Evolutionary conservation across 164 flowering plant species (phyloP).

Genomic region (Stephania japonica): DNA sequence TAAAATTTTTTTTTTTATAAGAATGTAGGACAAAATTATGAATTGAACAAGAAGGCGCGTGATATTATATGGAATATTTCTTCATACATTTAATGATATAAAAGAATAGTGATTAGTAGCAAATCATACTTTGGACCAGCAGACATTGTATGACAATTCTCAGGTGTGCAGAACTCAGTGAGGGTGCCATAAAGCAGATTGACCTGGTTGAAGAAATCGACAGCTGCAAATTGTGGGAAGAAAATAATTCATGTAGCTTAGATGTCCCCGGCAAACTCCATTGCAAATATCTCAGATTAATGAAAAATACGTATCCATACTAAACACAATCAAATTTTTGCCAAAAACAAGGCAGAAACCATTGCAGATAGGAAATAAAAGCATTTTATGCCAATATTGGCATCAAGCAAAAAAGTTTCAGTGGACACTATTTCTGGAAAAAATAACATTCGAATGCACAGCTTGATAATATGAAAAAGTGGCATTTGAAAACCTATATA

Average conservation of each 20-base stretch:
- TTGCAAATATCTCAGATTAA: not conserved
- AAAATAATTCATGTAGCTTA: constrained; percentile 26
- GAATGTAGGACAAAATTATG: not conserved
- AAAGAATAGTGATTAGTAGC: constrained; percentile 6
- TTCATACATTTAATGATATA: not conserved
- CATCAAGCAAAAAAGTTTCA: not conserved
- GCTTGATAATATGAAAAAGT: no score
- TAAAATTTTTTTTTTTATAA: not conserved
- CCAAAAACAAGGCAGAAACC: not conserved
- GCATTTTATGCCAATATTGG: not conserved
- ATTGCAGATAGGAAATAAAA: not conserved
- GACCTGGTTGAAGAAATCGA: constrained; percentile 99
- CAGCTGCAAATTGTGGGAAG: constrained; percentile 54
- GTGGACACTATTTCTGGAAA: no score
- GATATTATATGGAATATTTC: not conserved
- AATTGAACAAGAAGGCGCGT: not conserved
- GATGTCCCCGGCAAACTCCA: not conserved
- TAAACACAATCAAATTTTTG: not conserved
- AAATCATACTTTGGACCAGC: constrained; percentile 95
- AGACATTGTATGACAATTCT: constrained; percentile 96
- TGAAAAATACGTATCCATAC: not conserved
- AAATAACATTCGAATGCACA: no score
- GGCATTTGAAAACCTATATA: not conserved
- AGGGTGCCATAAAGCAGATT: constrained; percentile 98
- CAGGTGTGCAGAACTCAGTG: constrained; percentile 97